Percentiles rank a stretch among this genome's conserved stretches.
phyloP scores from a whole-genome alignment of 2,329 filamentous ascomycete species.

The Didymella keratinophila region DNA sequence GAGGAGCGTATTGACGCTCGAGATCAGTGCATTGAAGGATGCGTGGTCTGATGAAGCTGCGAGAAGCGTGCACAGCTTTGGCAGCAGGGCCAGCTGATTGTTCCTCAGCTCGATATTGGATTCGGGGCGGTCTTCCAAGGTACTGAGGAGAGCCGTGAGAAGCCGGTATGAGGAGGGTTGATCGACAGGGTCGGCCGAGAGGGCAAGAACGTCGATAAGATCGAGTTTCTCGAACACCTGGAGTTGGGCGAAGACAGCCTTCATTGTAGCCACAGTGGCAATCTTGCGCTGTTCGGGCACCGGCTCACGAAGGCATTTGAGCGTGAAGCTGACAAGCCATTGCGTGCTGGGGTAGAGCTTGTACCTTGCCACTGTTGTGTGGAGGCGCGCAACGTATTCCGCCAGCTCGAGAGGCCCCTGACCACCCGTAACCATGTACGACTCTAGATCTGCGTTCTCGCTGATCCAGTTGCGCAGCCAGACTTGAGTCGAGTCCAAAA shows the following conservation, averaged over 20 bases:
- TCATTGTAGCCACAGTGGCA: constrained; percentile 23
- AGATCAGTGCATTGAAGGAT: constrained; percentile 59
- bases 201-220: constrained; percentile 27
- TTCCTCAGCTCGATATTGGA: constrained; percentile 33
- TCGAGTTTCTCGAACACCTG: constrained; percentile 31
- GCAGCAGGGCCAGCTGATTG: constrained; percentile 41
- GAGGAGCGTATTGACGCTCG: constrained; percentile 58
- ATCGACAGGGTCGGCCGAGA: constrained; percentile 15
- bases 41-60: constrained; percentile 62
- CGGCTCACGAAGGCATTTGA: constrained; percentile 29
- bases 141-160: constrained; percentile 38
- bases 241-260: constrained; percentile 27
- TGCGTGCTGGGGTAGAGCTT: constrained; percentile 31
- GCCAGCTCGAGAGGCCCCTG: constrained; percentile 19
- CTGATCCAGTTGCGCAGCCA: constrained; percentile 36
- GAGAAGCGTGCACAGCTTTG: constrained; percentile 35
- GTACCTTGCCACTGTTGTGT: constrained; percentile 34
- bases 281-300: constrained; percentile 22
- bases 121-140: constrained; percentile 37
- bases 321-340: constrained; percentile 36
- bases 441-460: constrained; percentile 30
- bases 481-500: constrained; percentile 26
- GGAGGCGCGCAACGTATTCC: constrained; percentile 32
- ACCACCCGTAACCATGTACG: constrained; percentile 23
- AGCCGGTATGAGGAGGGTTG: constrained; percentile 32